Evolutionary conservation across 148 eudicot species (phyloP), one percentile per base, ranked within the genome.

Genomic region (Chenopodium suecicum): DNA sequence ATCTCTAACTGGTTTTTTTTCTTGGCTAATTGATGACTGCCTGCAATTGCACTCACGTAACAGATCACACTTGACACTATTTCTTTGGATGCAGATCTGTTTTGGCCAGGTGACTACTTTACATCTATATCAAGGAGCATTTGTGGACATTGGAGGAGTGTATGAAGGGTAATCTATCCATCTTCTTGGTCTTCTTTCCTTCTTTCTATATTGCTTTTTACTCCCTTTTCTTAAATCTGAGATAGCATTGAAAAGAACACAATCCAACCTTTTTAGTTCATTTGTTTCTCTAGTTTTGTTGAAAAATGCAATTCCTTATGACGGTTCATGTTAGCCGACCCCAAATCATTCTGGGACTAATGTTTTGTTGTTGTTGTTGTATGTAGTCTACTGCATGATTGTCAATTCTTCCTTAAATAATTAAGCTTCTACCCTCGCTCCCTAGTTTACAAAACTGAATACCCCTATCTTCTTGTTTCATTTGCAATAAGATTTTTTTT

Each of bases 81-180:
- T 1, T 68, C 54, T 32, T 83, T 77, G 46, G 27, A 60, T 85
- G 82, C 93, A 97, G 99, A 88, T 97, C 66, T 97, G 99, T 90
- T 82, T 81, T 78, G 99, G 99, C 80, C 92, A 89, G 80, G 99
- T 97, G 83, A 94, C 93, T 70, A 90, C 95, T 48, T 74, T 97
- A 75, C 99, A 97, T 80, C 94, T 97, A 70, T 88, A 97, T 87
- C 99, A 97, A 91, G 99, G 99, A 86, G 99, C 99, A 71, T 97
- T 97, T 86, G 89, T 97, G 67, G 98, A 97, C 87, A 94, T 97
- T 86, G 99, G 99, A 87, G 98, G 99, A 80, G 99, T 97, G 76
- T 80, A 97, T 89, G 99, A 94, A 23, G 99, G 99, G 99, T 94
- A 88, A 88, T 34, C 70, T 75, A 14, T 71, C 63, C 2, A 52